Percentiles rank a stretch among this genome's conserved stretches.
These are phyloP conservation scores for Raphanus hybrid DNA, from an alignment of 441 rosid genomes.

Conservation along the genomic window DNA sequence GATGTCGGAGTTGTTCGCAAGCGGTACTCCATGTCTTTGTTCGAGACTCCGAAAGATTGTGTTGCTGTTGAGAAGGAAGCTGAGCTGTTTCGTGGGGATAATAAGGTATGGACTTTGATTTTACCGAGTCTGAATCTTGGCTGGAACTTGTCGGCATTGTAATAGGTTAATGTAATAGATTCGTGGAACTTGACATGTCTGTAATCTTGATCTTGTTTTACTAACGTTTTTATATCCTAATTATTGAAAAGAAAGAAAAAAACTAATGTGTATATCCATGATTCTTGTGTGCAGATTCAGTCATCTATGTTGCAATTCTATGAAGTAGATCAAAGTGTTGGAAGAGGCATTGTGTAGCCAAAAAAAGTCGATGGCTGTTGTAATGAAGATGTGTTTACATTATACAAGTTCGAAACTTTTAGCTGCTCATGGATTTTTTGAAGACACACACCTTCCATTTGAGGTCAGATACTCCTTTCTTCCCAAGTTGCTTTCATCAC, in stretches of 20 bases:
- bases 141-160: too few species aligned
- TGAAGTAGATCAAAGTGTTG: conserved; percentile 15
- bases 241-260: too few species aligned
- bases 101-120: conserved; percentile 1
- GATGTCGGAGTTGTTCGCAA: conserved; percentile 83
- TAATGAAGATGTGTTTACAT: conserved; percentile 15
- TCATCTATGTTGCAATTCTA: neutral
- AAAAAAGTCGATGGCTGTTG: conserved; percentile 9
- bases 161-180: too few species aligned
- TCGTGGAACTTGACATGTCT: too few species aligned
- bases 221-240: neutral
- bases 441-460: conserved; percentile 16
- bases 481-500: neutral
- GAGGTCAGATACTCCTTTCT: conserved; percentile 10
- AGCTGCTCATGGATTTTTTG: conserved; percentile 18
- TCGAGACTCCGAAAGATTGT: conserved; percentile 86
- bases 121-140: too few species aligned
- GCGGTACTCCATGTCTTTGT: conserved; percentile 81
- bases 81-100: neutral
- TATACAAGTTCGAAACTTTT: conserved; percentile 20
- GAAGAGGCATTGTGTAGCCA: conserved; percentile 1
- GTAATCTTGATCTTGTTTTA: neutral
- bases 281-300: conserved; percentile 15
- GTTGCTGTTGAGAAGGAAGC: conserved; percentile 42
- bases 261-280: neutral